Evolutionary conservation across 2,329 filamentous ascomycete species (phyloP).

Genomic region (Stemphylium beticola): DNA sequence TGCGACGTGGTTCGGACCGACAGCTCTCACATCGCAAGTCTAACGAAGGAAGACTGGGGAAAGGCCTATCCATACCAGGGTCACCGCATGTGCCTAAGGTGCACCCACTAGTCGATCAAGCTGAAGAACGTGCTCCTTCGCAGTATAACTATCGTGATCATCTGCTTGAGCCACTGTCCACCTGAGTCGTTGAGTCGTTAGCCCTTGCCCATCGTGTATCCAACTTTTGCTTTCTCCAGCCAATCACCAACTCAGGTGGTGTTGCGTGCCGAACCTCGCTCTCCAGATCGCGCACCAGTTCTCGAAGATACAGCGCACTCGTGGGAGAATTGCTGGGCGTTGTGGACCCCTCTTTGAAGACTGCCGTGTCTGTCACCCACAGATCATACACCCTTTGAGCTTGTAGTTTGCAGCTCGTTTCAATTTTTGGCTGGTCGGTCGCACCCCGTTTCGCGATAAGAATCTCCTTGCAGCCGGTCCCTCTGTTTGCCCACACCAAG

Average conservation of each 20-base stretch:
- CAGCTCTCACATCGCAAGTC: background rate
- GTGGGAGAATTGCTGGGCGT: background rate
- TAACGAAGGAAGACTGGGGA: background rate
- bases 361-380: conserved; percentile 1
- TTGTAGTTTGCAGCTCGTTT: conserved; percentile 1
- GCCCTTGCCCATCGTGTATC: background rate
- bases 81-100: background rate
- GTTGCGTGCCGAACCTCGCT: conserved; percentile 16
- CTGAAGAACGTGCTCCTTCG: conserved; percentile 5
- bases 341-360: background rate
- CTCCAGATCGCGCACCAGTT: conserved; percentile 3
- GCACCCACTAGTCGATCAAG: conserved; percentile 9
- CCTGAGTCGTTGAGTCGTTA: conserved; percentile 6
- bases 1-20: conserved; percentile 3
- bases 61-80: background rate
- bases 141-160: conserved; percentile 2
- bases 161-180: background rate
- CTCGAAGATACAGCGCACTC: background rate
- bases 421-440: background rate
- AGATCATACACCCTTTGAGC: background rate
- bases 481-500: background rate
- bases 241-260: conserved; percentile 9
- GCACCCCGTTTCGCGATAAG: conserved; percentile 6
- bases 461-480: background rate
- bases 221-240: background rate